Evolutionary conservation across 164 flowering plant genomes (phyloP).

Genomic region (Vitis cinerea): DNA sequence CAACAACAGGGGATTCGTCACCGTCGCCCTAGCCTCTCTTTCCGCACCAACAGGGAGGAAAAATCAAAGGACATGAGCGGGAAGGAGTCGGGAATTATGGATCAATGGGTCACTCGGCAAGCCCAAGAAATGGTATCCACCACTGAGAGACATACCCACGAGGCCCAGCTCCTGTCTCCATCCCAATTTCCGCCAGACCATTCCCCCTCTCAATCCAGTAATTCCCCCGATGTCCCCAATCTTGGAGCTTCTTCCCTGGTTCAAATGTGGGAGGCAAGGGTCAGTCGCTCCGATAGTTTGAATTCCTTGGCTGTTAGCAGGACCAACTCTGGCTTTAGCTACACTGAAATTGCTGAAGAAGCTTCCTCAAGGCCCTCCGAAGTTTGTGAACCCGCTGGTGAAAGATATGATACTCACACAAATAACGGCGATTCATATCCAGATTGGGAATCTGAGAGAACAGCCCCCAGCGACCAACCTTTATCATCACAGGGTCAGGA

Average conservation of each 20-base stretch:
- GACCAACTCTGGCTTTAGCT: conserved; percentile 26
- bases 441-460: conserved; percentile 42
- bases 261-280: conserved; percentile 68
- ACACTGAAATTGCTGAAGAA: conserved; percentile 25
- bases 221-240: conserved; percentile 23
- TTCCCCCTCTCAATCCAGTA: conserved; percentile 26
- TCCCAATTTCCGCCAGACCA: conserved; percentile 28
- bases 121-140: conserved; percentile 47
- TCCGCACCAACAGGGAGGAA: not conserved
- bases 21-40: not conserved
- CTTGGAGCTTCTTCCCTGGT: conserved; percentile 65
- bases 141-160: conserved; percentile 30
- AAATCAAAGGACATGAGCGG: conserved; percentile 12
- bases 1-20: not conserved
- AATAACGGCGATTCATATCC: conserved; percentile 19
- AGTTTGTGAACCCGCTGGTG: conserved; percentile 22
- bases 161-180: conserved; percentile 27
- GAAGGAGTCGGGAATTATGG: conserved; percentile 27
- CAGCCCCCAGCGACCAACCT: conserved; percentile 10
- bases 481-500: conserved; percentile 11
- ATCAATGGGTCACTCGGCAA: conserved; percentile 50
- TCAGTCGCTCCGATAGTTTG: conserved; percentile 18
- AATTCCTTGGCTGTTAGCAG: conserved; percentile 15
- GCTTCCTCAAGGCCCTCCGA: conserved; percentile 19
- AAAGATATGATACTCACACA: conserved; percentile 6